phyloP scores from a whole-genome alignment of 495 filamentous ascomycete genomes.

The Aspergillus olivimuriae region DNA sequence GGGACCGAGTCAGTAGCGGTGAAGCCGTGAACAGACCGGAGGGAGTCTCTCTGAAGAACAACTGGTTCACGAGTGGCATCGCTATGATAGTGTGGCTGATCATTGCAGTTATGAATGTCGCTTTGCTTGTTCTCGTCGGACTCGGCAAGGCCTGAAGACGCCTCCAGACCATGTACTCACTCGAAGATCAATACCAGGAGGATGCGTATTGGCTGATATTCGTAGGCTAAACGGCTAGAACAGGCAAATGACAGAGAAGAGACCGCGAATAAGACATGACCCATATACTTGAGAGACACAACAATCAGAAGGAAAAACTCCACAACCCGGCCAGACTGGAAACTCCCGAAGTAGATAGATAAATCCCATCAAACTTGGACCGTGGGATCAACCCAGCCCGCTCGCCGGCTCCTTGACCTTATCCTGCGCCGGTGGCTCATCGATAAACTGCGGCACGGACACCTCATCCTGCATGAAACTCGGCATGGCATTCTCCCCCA shows the following conservation, averaged over 20 bases:
- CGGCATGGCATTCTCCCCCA: slow-evolving; percentile 60
- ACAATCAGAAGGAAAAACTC: slow-evolving; percentile 13
- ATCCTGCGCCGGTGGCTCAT: slow-evolving; percentile 61
- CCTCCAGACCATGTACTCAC: neutral
- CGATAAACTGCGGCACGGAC: slow-evolving; percentile 78
- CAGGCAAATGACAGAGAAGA: neutral
- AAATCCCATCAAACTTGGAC: slow-evolving; percentile 2
- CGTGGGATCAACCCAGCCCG: slow-evolving; percentile 26
- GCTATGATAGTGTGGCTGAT: slow-evolving; percentile 59
- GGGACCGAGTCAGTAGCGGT: slow-evolving; percentile 18
- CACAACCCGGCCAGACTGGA: slow-evolving; percentile 9
- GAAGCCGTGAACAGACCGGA: slow-evolving; percentile 22
- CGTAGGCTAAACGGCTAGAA: too few species aligned
- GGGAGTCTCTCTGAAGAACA: slow-evolving; percentile 54
- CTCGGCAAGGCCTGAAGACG: slow-evolving; percentile 40
- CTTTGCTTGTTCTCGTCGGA: slow-evolving; percentile 63
- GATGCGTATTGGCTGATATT: too few species aligned
- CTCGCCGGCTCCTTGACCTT: slow-evolving; percentile 71
- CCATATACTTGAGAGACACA: neutral
- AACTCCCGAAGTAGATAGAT: slow-evolving; percentile 3
- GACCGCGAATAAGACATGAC: neutral
- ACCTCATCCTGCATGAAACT: slow-evolving; percentile 84
- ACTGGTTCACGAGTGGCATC: slow-evolving; percentile 47
- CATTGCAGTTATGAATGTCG: slow-evolving; percentile 67
- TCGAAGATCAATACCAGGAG: too few species aligned